These are phyloP conservation scores for Euphrasia arctica DNA, from an alignment of 305 asterid genomes.

Conservation along the genomic window DNA sequence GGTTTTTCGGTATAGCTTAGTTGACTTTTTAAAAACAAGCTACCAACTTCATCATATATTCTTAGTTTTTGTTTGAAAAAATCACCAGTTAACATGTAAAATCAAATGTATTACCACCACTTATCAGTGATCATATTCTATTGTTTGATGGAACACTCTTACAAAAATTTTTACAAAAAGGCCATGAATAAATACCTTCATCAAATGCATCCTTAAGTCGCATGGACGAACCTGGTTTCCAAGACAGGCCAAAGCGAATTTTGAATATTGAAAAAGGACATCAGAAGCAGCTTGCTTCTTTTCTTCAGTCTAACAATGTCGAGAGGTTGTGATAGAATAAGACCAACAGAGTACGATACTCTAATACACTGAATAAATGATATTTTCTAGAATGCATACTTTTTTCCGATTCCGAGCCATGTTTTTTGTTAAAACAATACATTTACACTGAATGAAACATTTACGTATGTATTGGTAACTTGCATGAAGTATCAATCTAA, in stretches of 20 bases:
- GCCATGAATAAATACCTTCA: slow-evolving; percentile 54
- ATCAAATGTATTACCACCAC: background rate
- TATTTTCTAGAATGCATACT: background rate
- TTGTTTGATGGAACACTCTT: too few relatives aligned
- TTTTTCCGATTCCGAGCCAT: background rate
- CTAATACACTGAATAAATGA: background rate
- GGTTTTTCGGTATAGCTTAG: background rate
- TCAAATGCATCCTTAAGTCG: slow-evolving; percentile 88
- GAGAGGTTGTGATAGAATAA: slow-evolving; percentile 14
- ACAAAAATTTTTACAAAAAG: too few relatives aligned
- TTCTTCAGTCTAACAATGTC: slow-evolving; percentile 50
- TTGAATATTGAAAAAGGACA: slow-evolving; percentile 80
- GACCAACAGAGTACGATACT: background rate
- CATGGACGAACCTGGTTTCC: slow-evolving; percentile 91
- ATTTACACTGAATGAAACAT: background rate
- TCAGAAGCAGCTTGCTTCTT: slow-evolving; percentile 97
- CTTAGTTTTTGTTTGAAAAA: background rate
- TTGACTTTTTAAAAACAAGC: background rate
- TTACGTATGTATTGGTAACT: background rate
- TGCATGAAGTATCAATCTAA: slow-evolving; percentile 7
- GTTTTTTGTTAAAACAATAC: background rate
- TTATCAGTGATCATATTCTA: too few relatives aligned
- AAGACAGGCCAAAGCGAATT: slow-evolving; percentile 73
- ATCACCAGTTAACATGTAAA: background rate
- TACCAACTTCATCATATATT: background rate